These are phyloP conservation scores for Russula griseocarnosa DNA, from an alignment of 768 basidiomycete species.

Conservation along the genomic window DNA sequence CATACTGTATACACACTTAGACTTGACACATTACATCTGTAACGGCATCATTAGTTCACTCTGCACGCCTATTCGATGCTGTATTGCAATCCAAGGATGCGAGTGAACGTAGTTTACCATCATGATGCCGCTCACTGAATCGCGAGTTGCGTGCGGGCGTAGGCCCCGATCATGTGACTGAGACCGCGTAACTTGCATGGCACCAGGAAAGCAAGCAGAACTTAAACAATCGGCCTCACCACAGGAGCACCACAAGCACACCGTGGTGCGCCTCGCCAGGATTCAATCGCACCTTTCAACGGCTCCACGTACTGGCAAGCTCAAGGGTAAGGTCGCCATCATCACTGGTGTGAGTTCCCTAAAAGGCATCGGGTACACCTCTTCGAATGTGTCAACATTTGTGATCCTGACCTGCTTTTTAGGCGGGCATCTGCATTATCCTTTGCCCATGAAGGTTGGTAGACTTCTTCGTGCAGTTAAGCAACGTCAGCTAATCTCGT, in stretches of 20 bases:
- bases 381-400: constrained; percentile 9
- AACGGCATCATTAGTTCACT: background rate
- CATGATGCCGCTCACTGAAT: no score
- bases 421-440: constrained; percentile 70
- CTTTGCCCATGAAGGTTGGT: constrained; percentile 75
- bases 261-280: constrained; percentile 59
- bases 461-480: background rate
- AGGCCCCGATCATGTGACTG: background rate
- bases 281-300: constrained; percentile 64
- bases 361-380: constrained; percentile 80
- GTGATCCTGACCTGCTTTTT: background rate
- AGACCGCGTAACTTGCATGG: constrained; percentile 7
- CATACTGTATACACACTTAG: no score
- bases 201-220: constrained; percentile 13
- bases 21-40: no score
- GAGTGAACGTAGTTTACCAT: no score
- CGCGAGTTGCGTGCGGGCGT: background rate
- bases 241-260: constrained; percentile 55
- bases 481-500: constrained; percentile 14
- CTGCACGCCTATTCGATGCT: no score
- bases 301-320: constrained; percentile 49
- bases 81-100: no score
- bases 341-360: constrained; percentile 85
- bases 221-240: constrained; percentile 4
- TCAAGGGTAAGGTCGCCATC: constrained; percentile 77